Conservation (phyloP, 2,329 filamentous ascomycete genomes). For the Stachybotrys chlorohalonatus region DNA sequence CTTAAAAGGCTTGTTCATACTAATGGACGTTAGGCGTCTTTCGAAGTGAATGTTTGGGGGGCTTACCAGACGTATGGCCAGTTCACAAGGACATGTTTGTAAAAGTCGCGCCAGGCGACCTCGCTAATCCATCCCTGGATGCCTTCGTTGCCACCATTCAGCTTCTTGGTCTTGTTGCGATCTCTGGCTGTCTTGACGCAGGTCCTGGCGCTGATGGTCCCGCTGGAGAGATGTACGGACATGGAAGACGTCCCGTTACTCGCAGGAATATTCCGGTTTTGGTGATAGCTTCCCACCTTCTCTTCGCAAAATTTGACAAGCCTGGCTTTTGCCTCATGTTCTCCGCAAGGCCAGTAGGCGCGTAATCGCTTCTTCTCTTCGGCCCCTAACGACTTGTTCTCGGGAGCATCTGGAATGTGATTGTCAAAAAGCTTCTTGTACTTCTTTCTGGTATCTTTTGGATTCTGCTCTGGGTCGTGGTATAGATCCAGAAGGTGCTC, state of each 20-base stretch:
- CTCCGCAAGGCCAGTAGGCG: conserved; percentile 64
- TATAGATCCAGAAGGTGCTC: conserved; percentile 55
- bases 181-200: conserved; percentile 55
- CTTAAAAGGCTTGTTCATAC: conserved; percentile 60
- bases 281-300: conserved; percentile 51
- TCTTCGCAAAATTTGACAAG: conserved; percentile 60
- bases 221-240: conserved; percentile 62
- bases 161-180: conserved; percentile 51
- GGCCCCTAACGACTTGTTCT: conserved; percentile 49
- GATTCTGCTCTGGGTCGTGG: conserved; percentile 34
- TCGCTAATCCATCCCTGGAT: conserved; percentile 71
- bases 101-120: conserved; percentile 81
- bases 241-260: conserved; percentile 56
- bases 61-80: conserved; percentile 75
- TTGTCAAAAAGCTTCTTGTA: conserved; percentile 51
- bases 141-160: conserved; percentile 58
- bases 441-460: conserved; percentile 22
- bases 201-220: conserved; percentile 59
- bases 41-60: background rate
- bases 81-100: conserved; percentile 73
- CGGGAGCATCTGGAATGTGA: conserved; percentile 51
- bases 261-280: conserved; percentile 57
- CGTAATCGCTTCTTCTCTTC: conserved; percentile 51
- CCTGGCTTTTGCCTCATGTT: conserved; percentile 58
- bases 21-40: conserved; percentile 5